Evolutionary conservation across 352 stramenopile genomes (phyloP).

Genomic region (Globisporangium irregulare): DNA sequence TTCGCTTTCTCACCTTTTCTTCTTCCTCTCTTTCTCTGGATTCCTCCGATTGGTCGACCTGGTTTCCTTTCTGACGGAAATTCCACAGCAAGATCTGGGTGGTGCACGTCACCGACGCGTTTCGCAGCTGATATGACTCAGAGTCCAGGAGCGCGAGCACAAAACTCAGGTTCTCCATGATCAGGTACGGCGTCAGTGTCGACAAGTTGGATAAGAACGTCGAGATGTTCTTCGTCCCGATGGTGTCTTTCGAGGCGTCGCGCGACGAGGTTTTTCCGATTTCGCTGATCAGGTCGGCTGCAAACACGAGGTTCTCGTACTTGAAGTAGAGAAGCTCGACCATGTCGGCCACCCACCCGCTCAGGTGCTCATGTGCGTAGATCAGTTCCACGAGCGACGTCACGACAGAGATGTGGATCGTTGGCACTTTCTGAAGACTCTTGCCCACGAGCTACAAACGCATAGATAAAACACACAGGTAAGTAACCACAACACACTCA

Average conservation of each 20-base stretch:
- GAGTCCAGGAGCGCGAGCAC: constrained; percentile 71
- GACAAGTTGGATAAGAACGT: constrained; percentile 68
- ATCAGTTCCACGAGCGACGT: constrained; percentile 72
- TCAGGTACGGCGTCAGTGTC: constrained; percentile 56
- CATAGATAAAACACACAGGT: neutral
- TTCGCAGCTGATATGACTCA: constrained; percentile 75
- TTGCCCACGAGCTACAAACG: constrained; percentile 48
- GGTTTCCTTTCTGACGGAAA: constrained; percentile 46
- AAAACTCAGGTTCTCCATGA: constrained; percentile 77
- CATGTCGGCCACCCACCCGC: constrained; percentile 54
- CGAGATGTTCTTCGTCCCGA: constrained; percentile 72
- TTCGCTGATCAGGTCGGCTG: constrained; percentile 69
- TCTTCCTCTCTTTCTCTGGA: constrained; percentile 10
- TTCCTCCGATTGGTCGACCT: constrained; percentile 17
- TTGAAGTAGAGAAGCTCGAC: constrained; percentile 57
- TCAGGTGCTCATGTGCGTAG: constrained; percentile 70
- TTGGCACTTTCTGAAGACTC: constrained; percentile 53
- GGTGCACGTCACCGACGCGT: constrained; percentile 72
- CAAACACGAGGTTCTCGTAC: constrained; percentile 62
- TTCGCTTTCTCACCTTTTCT: constrained; percentile 5
- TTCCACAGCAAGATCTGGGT: constrained; percentile 77
- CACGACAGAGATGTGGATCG: constrained; percentile 68
- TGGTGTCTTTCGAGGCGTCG: constrained; percentile 66
- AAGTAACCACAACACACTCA: neutral
- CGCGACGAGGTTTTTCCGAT: constrained; percentile 72